A percentile compares a stretch with the other conserved stretches of the same genome.
Evolutionary conservation across 495 filamentous ascomycete genomes (phyloP).

Genomic region (Penicillium cinerascens): DNA sequence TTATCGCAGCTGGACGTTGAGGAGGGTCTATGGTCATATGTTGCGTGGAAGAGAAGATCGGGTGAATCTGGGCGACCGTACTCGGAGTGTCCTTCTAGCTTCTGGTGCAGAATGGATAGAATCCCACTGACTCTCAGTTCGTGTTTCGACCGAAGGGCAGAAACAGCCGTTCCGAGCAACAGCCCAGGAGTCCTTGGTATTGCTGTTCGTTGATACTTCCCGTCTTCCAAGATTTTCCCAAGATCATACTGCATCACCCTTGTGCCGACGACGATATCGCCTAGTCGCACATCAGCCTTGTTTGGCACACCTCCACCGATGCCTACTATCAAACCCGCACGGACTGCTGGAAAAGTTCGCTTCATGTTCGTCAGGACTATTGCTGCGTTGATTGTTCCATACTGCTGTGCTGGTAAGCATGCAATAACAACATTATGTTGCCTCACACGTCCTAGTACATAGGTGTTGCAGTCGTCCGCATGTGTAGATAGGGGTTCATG

Average conservation of each 20-base stretch:
- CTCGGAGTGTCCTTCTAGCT: slow-evolving; percentile 2
- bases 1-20: slow-evolving; percentile 2
- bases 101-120: slow-evolving; percentile 20
- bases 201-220: slow-evolving; percentile 14
- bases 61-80: slow-evolving; percentile 11
- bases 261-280: slow-evolving; percentile 30
- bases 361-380: slow-evolving; percentile 17
- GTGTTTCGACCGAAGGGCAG: slow-evolving; percentile 23
- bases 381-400: slow-evolving; percentile 22
- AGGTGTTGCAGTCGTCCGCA: slow-evolving; percentile 27
- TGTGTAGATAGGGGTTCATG: slow-evolving; percentile 15
- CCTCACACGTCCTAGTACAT: slow-evolving; percentile 28
- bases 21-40: slow-evolving; percentile 10
- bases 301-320: slow-evolving; percentile 29
- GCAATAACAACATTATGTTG: slow-evolving; percentile 46
- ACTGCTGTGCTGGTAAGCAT: slow-evolving; percentile 32
- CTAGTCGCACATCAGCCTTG: slow-evolving; percentile 27
- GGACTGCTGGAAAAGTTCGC: slow-evolving; percentile 23
- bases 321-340: slow-evolving; percentile 31
- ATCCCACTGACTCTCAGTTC: slow-evolving; percentile 12
- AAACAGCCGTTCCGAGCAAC: slow-evolving; percentile 14
- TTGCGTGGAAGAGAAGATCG: slow-evolving; percentile 19
- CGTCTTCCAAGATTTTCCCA: slow-evolving; percentile 27
- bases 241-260: slow-evolving; percentile 44
- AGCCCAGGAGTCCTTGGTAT: slow-evolving; percentile 6